phyloP scores from a whole-genome alignment of 2,329 filamentous ascomycete genomes.

The Pseudogymnoascus sp. region DNA sequence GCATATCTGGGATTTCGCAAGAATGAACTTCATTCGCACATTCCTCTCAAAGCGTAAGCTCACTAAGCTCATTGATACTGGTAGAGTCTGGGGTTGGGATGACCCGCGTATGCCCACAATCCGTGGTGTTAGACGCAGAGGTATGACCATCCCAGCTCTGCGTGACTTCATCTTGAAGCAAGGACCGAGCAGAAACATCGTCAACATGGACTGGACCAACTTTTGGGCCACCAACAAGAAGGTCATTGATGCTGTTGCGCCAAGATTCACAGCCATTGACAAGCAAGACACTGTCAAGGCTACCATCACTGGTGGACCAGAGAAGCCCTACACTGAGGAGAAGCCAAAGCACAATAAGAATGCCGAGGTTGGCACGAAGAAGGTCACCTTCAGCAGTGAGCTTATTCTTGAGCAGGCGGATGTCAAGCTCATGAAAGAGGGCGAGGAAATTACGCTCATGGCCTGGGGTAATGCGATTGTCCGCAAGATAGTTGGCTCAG shows the following conservation, averaged over 20 bases:
- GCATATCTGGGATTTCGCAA: constrained; percentile 77
- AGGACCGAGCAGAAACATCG: constrained; percentile 75
- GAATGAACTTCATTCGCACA: constrained; percentile 77
- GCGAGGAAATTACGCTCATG: constrained; percentile 94
- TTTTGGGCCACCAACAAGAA: constrained; percentile 44
- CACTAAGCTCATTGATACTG: constrained; percentile 71
- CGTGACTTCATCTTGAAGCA: constrained; percentile 81
- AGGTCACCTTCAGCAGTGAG: constrained; percentile 68
- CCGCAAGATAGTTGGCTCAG: constrained; percentile 52
- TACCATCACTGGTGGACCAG: constrained; percentile 57
- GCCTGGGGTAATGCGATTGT: constrained; percentile 90
- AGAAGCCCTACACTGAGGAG: constrained; percentile 58
- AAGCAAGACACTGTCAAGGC: constrained; percentile 66
- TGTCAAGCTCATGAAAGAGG: constrained; percentile 68
- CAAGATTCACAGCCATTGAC: constrained; percentile 63
- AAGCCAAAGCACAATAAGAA: constrained; percentile 90
- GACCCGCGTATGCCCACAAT: constrained; percentile 83
- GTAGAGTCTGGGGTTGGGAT: constrained; percentile 76
- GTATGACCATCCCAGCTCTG: constrained; percentile 71
- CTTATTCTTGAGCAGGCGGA: constrained; percentile 83
- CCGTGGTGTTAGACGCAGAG: constrained; percentile 68
- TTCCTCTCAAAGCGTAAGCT: constrained; percentile 83
- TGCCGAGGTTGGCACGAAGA: constrained; percentile 73
- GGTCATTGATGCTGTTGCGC: constrained; percentile 67
- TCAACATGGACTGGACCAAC: constrained; percentile 74